A percentile compares a stretch with the other conserved stretches of the same genome.
Conservation (phyloP, 2,329 filamentous ascomycete species). For the Fusarium incarnatum region DNA sequence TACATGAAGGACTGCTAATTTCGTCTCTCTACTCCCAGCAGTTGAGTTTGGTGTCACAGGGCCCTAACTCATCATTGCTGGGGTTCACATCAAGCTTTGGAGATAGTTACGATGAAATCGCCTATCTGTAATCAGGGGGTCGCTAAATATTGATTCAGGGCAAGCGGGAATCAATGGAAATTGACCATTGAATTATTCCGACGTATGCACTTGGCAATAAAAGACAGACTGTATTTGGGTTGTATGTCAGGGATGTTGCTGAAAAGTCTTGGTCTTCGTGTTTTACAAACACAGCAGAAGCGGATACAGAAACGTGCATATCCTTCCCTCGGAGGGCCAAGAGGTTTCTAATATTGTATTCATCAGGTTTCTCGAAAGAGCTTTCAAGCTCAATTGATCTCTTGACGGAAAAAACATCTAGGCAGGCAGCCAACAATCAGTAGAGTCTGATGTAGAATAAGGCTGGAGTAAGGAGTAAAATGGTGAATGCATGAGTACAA, state of each 20-base stretch:
- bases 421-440: not conserved
- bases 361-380: not conserved
- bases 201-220: not conserved
- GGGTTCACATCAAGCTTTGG: not conserved
- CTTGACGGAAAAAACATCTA: not conserved
- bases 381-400: not conserved
- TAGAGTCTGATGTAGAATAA: not conserved
- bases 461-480: not conserved
- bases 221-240: not conserved
- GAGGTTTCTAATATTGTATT: not conserved
- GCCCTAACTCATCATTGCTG: not conserved
- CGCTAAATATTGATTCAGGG: not conserved
- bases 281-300: not conserved
- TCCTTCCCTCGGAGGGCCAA: not conserved
- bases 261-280: not conserved
- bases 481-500: not conserved
- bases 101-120: not conserved
- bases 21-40: not conserved
- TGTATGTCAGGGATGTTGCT: not conserved
- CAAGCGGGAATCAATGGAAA: not conserved
- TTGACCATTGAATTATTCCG: not conserved
- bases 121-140: not conserved
- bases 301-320: not conserved
- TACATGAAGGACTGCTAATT: no score
- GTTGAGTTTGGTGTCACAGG: not conserved